phyloP scores from a whole-genome alignment of 495 filamentous ascomycete species.

The Penicilliopsis zonata region DNA sequence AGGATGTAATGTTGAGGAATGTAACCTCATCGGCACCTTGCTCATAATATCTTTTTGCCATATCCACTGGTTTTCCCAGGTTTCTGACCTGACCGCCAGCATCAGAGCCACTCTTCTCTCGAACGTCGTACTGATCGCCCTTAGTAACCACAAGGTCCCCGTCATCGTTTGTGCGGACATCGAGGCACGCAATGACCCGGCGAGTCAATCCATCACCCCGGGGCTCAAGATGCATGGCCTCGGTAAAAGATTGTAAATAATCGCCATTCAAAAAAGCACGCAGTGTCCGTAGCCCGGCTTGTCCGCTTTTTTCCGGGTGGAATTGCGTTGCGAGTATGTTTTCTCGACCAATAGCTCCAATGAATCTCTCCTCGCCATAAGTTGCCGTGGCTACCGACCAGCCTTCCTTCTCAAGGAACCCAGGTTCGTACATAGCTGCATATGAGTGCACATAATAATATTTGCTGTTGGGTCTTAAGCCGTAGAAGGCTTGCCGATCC shows the following conservation, averaged over 20 bases:
- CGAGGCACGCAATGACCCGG: slow-evolving; percentile 87
- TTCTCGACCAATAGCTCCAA: slow-evolving; percentile 75
- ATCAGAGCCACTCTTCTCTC: slow-evolving; percentile 58
- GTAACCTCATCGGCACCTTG: slow-evolving; percentile 95
- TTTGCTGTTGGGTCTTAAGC: slow-evolving; percentile 66
- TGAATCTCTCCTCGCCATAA: slow-evolving; percentile 83
- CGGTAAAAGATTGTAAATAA: slow-evolving; percentile 29
- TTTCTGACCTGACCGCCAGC: slow-evolving; percentile 73
- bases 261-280: slow-evolving; percentile 73
- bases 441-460: slow-evolving; percentile 99
- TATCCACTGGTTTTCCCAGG: slow-evolving; percentile 89
- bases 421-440: slow-evolving; percentile 62
- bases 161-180: slow-evolving; percentile 91
- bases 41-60: slow-evolving; percentile 89
- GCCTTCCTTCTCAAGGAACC: slow-evolving; percentile 59
- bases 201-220: slow-evolving; percentile 63
- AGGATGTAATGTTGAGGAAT: slow-evolving; percentile 96
- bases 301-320: slow-evolving; percentile 93
- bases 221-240: slow-evolving; percentile 10
- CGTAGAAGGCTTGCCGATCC: slow-evolving; percentile 51
- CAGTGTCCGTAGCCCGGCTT: slow-evolving; percentile 71
- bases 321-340: slow-evolving; percentile 91
- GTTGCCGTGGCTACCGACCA: slow-evolving; percentile 82
- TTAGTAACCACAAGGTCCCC: slow-evolving; percentile 97
- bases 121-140: slow-evolving; percentile 98